A percentile compares a stretch with the other conserved stretches of the same genome.
phyloP scores from a whole-genome alignment of 202 grass and related monocot genomes.

The Carex arenaria region DNA sequence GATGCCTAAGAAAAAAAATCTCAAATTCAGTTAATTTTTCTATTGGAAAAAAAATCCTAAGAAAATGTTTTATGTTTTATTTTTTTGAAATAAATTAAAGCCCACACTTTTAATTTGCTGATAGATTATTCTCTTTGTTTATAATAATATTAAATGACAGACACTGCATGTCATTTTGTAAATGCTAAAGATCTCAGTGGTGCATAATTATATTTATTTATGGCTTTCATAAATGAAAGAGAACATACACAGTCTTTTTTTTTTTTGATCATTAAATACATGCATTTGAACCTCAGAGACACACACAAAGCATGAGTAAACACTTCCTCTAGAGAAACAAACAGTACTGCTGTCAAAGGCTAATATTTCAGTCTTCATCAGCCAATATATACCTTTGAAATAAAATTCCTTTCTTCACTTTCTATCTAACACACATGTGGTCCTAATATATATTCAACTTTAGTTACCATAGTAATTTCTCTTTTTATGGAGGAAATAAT shows the following conservation, averaged over 20 bases:
- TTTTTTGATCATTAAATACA: too few species aligned
- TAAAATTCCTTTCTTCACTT: background rate
- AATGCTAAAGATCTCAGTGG: background rate
- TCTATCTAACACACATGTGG: background rate
- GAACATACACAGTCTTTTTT: background rate
- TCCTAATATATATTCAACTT: conserved; percentile 3
- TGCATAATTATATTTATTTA: background rate
- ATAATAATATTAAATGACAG: background rate
- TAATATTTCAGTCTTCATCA: background rate
- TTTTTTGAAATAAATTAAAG: too few species aligned
- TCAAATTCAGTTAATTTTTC: too few species aligned
- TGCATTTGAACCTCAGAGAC: background rate
- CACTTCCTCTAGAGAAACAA: background rate
- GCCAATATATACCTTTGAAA: background rate
- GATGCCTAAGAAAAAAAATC: too few species aligned
- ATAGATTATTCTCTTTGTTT: background rate
- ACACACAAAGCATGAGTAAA: background rate
- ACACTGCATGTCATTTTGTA: background rate
- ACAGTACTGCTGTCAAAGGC: background rate
- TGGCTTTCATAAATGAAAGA: background rate
- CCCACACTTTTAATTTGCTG: background rate
- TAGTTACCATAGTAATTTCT: conserved; percentile 4
- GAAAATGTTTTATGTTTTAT: too few species aligned
- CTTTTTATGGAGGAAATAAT: background rate
- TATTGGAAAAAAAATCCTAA: too few species aligned